Base-by-base conservation (phyloP, 2,329 filamentous ascomycete species). In the Tolypocladium guangdongense region DNA sequence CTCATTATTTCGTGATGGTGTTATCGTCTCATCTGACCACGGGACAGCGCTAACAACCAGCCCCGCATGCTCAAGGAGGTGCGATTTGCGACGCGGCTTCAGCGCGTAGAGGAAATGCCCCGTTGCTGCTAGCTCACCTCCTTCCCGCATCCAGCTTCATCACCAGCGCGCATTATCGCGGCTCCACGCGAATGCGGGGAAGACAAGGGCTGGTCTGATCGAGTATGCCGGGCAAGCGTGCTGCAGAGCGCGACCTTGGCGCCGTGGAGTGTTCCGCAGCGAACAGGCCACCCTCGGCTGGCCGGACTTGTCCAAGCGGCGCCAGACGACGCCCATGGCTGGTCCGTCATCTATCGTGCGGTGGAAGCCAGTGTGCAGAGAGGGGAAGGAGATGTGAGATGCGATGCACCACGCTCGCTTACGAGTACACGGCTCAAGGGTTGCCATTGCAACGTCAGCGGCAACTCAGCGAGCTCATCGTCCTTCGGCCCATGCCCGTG, bases 51-150 rank as follows among this genome's bases (percentile, higher is more conserved):
- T 30, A 11, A 11, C 33, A 38, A 3, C 16, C 33, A 38, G 18
- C 24, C 37, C 49, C 37, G 47, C 47, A 49, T 11, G 1, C 12
- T 18, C 47, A 35, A 35, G 33, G 33, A 14, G 1, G 14, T 35
- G 11, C 33, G 12, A 35, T 35, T 46, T 51, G 47, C 47, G 18
- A 33, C 36, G 52, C 52, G 52, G 52, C 52, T 53, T 53, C 24
- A 36, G 52, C 52, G 52, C 52, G 47, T 50, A 50, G 11, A 7
- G 18, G 32, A 46, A 46, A 46, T 45, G 46, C 43, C 6, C 24
- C 16, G 14, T 12, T 18, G 14, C 24, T 11, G 4, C 41, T 20
- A 30, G n/a, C n/a, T 18, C n/a, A 27, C 6, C 41, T 18, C 24
- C n/a, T 18, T 18, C 3, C 7, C 22, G 14, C 41, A 30, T 18